These are phyloP conservation scores for Fusarium sororula DNA, from an alignment of 2,329 filamentous ascomycete genomes.

Conservation along the genomic window DNA sequence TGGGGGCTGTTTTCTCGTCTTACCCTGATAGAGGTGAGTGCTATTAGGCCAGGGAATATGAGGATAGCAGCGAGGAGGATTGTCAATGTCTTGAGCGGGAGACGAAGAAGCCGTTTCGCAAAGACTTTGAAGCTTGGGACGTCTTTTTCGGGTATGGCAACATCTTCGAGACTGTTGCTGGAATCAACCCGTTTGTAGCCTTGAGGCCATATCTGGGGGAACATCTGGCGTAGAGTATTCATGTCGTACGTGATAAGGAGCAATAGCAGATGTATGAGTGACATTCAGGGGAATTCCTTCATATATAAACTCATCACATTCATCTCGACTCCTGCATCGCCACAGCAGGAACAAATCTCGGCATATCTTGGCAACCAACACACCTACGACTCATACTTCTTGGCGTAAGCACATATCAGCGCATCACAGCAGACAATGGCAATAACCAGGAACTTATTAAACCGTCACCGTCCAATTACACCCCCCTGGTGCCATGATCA, in stretches of 20 bases:
- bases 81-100: neutral
- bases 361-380: neutral
- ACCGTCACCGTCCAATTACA: neutral
- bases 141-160: neutral
- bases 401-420: neutral
- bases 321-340: accelerated
- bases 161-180: neutral
- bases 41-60: neutral
- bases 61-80: neutral
- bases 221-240: neutral
- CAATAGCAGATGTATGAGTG: no score
- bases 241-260: neutral
- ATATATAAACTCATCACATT: neutral
- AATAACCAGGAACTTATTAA: neutral
- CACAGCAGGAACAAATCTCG: neutral
- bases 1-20: neutral
- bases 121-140: accelerated
- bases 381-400: neutral
- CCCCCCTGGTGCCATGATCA: neutral
- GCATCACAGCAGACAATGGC: accelerated
- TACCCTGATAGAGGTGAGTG: neutral
- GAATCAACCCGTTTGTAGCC: neutral
- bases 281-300: no score
- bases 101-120: neutral
- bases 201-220: neutral